phyloP scores from a whole-genome alignment of 306 rosid genomes.

The Gynostemma pentaphyllum region DNA sequence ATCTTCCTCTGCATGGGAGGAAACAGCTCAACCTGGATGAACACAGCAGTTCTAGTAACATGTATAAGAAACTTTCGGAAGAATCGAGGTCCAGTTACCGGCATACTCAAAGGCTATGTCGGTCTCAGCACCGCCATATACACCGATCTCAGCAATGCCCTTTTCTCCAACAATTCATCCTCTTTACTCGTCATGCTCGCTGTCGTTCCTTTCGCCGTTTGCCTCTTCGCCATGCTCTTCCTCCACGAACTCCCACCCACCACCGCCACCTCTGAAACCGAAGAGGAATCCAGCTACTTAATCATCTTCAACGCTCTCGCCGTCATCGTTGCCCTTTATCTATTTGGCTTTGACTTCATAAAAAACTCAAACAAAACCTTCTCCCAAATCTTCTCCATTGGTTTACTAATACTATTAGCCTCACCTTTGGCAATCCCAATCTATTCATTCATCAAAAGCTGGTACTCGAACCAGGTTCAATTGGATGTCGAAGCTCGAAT shows the following conservation, averaged over 20 bases:
- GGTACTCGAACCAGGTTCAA: conserved; percentile 5
- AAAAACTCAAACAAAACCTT: conserved; percentile 28
- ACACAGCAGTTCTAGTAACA: too few relatives aligned
- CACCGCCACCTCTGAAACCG: too few relatives aligned
- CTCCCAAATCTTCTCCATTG: conserved; percentile 31
- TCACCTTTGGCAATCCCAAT: conserved; percentile 42
- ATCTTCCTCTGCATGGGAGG: too few relatives aligned
- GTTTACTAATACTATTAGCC: conserved; percentile 34
- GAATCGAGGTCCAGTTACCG: too few relatives aligned
- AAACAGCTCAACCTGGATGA: too few relatives aligned
- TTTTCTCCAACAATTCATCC: conserved; percentile 42
- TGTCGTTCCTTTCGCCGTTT: conserved; percentile 46
- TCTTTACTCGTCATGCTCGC: conserved; percentile 62
- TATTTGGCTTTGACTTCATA: conserved; percentile 37
- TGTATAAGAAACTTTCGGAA: too few relatives aligned
- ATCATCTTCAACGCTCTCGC: conserved; percentile 64
- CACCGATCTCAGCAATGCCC: conserved; percentile 60
- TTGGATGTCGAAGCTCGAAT: conserved; percentile 35
- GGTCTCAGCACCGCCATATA: conserved; percentile 93
- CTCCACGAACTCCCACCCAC: too few relatives aligned
- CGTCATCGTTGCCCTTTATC: conserved; percentile 37
- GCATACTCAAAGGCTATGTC: too few relatives aligned
- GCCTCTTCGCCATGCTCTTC: conserved; percentile 51
- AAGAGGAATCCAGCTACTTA: too few relatives aligned
- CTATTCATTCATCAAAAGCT: conserved; percentile 19